Evolutionary conservation across 2,329 filamentous ascomycete species (phyloP).

Genomic region (Colletotrichum kahawae): DNA sequence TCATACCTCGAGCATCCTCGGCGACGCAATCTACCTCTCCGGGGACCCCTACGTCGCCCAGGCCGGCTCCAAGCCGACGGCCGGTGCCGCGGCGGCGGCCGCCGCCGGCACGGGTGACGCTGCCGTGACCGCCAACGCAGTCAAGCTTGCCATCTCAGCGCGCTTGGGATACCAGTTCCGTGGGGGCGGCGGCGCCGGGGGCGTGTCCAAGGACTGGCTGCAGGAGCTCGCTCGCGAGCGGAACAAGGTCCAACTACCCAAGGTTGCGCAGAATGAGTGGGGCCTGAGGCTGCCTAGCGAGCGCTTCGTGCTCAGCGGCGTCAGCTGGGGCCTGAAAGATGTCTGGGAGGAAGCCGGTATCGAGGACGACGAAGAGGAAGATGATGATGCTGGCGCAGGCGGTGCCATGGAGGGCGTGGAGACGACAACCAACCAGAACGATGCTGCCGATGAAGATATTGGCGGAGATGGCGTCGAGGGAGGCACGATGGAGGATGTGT

Average conservation of each 20-base stretch:
- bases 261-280: conserved; percentile 69
- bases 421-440: conserved; percentile 36
- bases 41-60: conserved; percentile 71
- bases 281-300: conserved; percentile 70
- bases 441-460: conserved; percentile 41
- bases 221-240: conserved; percentile 74
- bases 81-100: conserved; percentile 53
- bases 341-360: conserved; percentile 56
- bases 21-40: conserved; percentile 71
- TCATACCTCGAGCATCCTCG: conserved; percentile 74
- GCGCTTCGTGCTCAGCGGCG: conserved; percentile 70
- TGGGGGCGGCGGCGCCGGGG: conserved; percentile 55
- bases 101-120: conserved; percentile 54
- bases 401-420: conserved; percentile 57
- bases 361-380: conserved; percentile 46
- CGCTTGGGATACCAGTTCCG: conserved; percentile 74
- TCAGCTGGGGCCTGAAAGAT: conserved; percentile 68
- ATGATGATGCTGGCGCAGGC: conserved; percentile 42
- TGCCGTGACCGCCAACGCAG: conserved; percentile 67
- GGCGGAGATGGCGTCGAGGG: conserved; percentile 54
- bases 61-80: conserved; percentile 57
- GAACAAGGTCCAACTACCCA: conserved; percentile 70
- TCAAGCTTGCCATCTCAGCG: conserved; percentile 75
- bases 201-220: conserved; percentile 76
- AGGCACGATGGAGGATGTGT: conserved; percentile 59